Base-by-base conservation (phyloP, 1,284 basidiomycete species). In the Ganoderma lingzhi region DNA sequence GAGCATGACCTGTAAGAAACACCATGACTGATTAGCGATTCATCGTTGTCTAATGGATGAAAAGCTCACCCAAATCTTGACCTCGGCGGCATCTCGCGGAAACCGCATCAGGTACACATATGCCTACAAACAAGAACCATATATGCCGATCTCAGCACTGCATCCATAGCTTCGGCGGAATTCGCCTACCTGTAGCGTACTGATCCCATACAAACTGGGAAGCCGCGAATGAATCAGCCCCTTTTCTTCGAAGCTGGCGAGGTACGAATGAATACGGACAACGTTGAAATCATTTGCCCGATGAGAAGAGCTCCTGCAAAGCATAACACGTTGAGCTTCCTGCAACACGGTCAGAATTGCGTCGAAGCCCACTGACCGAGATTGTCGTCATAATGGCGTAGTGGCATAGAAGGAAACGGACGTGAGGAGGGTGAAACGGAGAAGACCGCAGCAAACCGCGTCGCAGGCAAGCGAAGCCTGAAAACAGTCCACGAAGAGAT, bases 71-170 rank as follows among this genome's bases (percentile, higher is more conserved):
- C 72, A 73, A 37, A 68, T 61, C 35, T 73, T 73, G 42, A 73
- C 67, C 55, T 73, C 70, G 70, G 70, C 69, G 44, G 70, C 69
- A 70, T 73, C 72, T 73, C 72, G 72, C 64, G 72, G 72, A 66
- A 71, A 73, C 62, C 69, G 63, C 65, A 73, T 71, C 68, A 73
- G 53, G 69, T 73, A 73, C 62, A 73, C 72, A 71, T 73, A 73
- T n/a, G 72, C 71, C 72, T 73, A 66, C 64, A 66, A 42, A 61
- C 45, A 48, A 48, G n/a, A 48, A 48, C 45, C n/a, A 37, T 63
- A 55, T 59, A 55, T 39, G 64, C 28, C 45, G 23, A 56, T 45
- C 28, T 35, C 37, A 66, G 30, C 61, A 64, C 37, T 55, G 44
- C 37, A 28, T 35, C 35, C 62, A 48, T 32, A 51, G 14, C 23